phyloP scores from a whole-genome alignment of 2,329 filamentous ascomycete species.

The Fusarium stilboides region DNA sequence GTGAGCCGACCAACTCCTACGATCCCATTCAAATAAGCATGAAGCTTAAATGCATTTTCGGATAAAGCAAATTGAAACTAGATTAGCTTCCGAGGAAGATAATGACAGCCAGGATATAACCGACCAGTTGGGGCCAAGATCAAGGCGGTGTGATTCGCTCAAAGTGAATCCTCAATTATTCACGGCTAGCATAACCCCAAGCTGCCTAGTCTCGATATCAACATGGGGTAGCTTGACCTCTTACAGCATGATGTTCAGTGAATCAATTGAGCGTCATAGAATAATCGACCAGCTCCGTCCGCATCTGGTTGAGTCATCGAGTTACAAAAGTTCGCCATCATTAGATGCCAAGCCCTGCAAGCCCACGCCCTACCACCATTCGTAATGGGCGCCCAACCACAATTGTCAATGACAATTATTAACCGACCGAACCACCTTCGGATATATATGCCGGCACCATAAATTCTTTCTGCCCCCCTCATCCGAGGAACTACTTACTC shows the following conservation, averaged over 20 bases:
- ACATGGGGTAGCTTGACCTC: background rate
- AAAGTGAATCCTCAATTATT: slow-evolving; percentile 12
- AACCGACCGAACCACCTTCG: slow-evolving; percentile 14
- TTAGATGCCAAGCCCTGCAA: slow-evolving; percentile 26
- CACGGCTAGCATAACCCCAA: slow-evolving; percentile 21
- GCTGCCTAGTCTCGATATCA: background rate
- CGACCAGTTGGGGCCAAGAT: background rate
- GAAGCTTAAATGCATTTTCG: background rate
- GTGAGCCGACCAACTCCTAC: no score
- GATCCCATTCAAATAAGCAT: background rate
- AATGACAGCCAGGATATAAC: background rate
- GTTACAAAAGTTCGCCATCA: background rate
- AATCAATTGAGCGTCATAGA: slow-evolving; percentile 20
- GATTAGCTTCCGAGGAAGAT: background rate
- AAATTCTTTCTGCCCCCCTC: slow-evolving; percentile 17
- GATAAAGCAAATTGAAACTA: background rate
- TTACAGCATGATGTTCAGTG: background rate
- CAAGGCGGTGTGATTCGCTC: background rate
- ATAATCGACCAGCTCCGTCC: background rate
- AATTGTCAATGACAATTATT: slow-evolving; percentile 19
- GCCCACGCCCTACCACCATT: slow-evolving; percentile 3
- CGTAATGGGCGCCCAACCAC: slow-evolving; percentile 23
- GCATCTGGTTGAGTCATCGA: slow-evolving; percentile 14
- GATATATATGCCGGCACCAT: slow-evolving; percentile 28
- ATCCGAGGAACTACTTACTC: background rate